Evolutionary conservation across 2,329 filamentous ascomycete species (phyloP), one percentile per base, ranked within the genome.

Genomic region (Leptosphaerulina australis): DNA sequence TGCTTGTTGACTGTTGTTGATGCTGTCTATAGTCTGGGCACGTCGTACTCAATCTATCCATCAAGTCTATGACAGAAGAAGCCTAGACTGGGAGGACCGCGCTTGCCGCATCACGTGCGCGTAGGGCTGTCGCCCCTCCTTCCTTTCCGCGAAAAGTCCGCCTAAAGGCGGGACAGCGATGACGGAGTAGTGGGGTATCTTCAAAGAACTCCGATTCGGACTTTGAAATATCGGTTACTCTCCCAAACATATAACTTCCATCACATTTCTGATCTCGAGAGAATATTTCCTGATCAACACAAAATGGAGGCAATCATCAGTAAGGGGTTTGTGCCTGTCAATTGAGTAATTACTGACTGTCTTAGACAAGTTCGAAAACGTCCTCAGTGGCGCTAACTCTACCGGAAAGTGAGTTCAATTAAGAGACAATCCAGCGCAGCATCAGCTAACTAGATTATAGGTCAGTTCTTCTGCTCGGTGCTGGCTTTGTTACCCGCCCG

Each of bases 401-500:
- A 54, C 60, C 34, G 59, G 59, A 53, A 73, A 74, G 72, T 74
- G 57, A 61, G 71, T 67, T 22, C 12, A 55, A 25, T 12, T 17
- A 25, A 28, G 4, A 22, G 5, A 10, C 7, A n/a, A 15, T 0
- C 24, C n/a, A n/a, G 5, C 4, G 40, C 7, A 12, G 2, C 15
- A 11, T 36, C 5, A 10, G 40, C 63, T 72, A 50, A 72, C 39
- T 18, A 24, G 12, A 0, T 10, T 24, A 5, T 31, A 74, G 69
- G 49, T 72, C 70, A 10, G 69, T 70, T 48, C 69, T 74, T 9
- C 59, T 74, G 40, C 71, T 74, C 15, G 71, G 71, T 54, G 69
- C 71, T 43, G 71, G 71, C 25, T 74, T 74, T 46, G 71, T 73
- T 52, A 81, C 82, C 25, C 74, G 77, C 48, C 82, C 83, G n/a